These are phyloP conservation scores for Mycena polygramma DNA, from an alignment of 768 basidiomycete genomes.

Conservation along the genomic window DNA sequence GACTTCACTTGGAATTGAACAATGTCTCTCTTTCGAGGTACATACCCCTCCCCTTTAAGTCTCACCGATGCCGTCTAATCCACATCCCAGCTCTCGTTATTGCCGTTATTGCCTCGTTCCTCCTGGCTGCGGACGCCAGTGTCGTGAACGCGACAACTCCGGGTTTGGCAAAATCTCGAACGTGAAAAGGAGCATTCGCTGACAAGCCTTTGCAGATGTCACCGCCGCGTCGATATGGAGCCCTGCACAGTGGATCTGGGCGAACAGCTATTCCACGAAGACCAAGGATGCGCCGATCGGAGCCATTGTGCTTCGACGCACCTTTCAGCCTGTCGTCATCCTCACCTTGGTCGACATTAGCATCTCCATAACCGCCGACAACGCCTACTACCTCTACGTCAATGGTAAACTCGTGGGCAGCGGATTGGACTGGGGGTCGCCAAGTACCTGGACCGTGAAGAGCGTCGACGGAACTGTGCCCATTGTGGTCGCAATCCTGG, in stretches of 20 bases:
- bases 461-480: constrained; percentile 1
- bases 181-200: too few species aligned
- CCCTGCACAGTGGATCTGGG: constrained; percentile 1
- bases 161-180: too few species aligned
- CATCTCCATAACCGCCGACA: constrained; percentile 6
- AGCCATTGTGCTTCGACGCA: neutral
- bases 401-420: neutral
- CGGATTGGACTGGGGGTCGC: neutral
- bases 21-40: too few species aligned
- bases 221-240: too few species aligned
- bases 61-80: too few species aligned
- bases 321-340: neutral
- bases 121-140: too few species aligned
- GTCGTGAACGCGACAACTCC: too few species aligned
- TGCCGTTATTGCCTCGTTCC: too few species aligned
- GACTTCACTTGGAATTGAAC: too few species aligned
- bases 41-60: too few species aligned
- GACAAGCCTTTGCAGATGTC: too few species aligned
- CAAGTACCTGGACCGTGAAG: constrained; percentile 6
- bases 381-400: constrained; percentile 7
- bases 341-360: neutral
- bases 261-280: neutral
- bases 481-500: neutral
- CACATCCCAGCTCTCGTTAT: too few species aligned
- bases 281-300: neutral